Base-by-base conservation (phyloP, 75 land plant genomes). In the Azolla pinnata region DNA sequence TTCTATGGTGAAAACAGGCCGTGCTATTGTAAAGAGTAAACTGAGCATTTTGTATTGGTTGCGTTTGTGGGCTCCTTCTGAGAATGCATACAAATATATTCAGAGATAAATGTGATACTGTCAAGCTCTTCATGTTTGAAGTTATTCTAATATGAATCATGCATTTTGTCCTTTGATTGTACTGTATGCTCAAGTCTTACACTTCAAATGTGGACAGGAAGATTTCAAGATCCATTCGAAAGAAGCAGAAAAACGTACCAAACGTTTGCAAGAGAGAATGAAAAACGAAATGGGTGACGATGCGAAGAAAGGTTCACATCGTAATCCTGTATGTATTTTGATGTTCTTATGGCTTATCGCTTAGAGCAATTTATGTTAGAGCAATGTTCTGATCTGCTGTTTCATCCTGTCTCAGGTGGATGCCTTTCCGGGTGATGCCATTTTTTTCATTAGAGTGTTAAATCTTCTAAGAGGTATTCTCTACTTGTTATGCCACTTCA, bases 381-480 rank as follows among this genome's bases (percentile, higher is more conserved):
- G 17, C 25, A 8, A 19, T 20, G 18, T n/a, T 7, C 18, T 50
- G 25, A 8, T 19, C 18, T 50, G 19, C 24, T 50, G 25, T 24
- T n/a, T 35, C 40, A 5, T 35, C 40, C 5, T 35, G 40, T 35
- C 10, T 35, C 75, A 91, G 97, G 79, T 91, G 61, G 93, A 87
- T 87, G 97, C 86, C 42, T 87, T 84, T 71, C 97, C 97, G 20
- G 82, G 88, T 58, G 95, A 91, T 75, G 82, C 83, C 54, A 79
- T 91, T 26, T 88, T 91, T 52, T 91, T 91, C 63, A 53, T 73
- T 46, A 63, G 97, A 35, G 95, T 91, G 32, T 64, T 91, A 50
- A 76, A 87, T 70, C 97, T 91, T 71, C 81, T 91, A 24, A 59
- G 97, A 78, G 97, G 97, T 91, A n/a, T n/a, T n/a, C n/a, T n/a